Conservation (phyloP, 1,284 basidiomycete species). For the Chiua sp. region DNA sequence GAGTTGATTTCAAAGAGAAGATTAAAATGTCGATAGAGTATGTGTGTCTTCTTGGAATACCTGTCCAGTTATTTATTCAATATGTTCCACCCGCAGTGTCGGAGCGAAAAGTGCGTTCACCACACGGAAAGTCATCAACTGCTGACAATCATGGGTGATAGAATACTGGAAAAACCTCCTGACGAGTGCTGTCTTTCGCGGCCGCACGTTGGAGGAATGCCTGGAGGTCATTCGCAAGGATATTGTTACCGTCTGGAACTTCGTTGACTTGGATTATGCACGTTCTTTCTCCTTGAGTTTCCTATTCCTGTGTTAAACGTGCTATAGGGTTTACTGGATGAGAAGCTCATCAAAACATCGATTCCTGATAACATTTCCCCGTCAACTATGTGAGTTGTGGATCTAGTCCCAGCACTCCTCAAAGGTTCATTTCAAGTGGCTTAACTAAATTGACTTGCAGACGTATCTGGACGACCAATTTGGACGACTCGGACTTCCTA, state of each 20-base stretch:
- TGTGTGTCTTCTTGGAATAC: background rate
- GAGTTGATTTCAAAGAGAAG: background rate
- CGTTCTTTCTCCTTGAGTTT: background rate
- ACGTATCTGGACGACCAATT: too few species aligned
- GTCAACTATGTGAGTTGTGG: background rate
- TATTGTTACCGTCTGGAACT: slow-evolving; percentile 12
- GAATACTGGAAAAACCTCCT: slow-evolving; percentile 13
- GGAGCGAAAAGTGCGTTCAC: slow-evolving; percentile 28
- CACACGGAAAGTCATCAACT: background rate
- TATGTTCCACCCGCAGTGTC: slow-evolving; percentile 19
- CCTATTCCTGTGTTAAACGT: background rate
- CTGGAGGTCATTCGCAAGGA: slow-evolving; percentile 12
- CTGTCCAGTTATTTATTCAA: background rate
- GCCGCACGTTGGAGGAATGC: slow-evolving; percentile 3
- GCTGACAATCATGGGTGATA: background rate
- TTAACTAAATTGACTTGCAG: too few species aligned
- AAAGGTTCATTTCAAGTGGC: too few species aligned
- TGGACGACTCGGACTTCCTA: too few species aligned
- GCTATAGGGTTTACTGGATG: slow-evolving; percentile 9
- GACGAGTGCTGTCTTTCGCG: background rate
- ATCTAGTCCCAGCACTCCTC: too few species aligned
- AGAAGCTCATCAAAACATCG: slow-evolving; percentile 11
- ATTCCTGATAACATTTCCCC: slow-evolving; percentile 4
- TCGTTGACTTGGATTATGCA: slow-evolving; percentile 3
- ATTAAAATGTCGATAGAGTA: background rate